Evolutionary conservation across 176 grass and related monocot species (phyloP), one percentile per base, ranked within the genome.

Genomic region (Thalia dealbata): DNA sequence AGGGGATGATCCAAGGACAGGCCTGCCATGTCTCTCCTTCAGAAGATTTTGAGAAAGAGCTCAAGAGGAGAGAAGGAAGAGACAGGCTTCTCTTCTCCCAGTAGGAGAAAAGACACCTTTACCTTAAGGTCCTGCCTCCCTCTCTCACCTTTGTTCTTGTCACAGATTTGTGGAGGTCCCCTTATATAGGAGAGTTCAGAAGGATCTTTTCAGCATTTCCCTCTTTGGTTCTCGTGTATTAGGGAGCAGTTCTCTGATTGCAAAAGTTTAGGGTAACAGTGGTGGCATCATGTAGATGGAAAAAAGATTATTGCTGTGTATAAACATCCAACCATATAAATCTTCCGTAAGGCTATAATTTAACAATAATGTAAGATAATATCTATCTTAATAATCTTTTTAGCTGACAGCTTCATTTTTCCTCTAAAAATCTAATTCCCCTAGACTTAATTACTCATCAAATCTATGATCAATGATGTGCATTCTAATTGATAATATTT

Each of bases 1-100:
- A 74, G 82, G 10, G 89, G 86, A 68, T 96, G 82, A 69, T 66
- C 74, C 72, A 83, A 85, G 73, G 89, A 91, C 76, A 88, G 73
- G n/a, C 76, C 83, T 43, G 80, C 80, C 82, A 85, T 89, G 35
- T 50, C 70, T 22, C 51, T 41, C 8, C 35, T 7, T 7, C 7
- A 58, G 54, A 18, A 38, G 19, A 42, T 13, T 11, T 11, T 21
- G 19, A 67, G 16, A 21, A 26, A 61, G 18, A 1, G 38, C 14
- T 54, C 62, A 23, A 70, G 45, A 29, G 69, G 75, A 67, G 68
- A 38, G 61, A 67, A 81, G 21, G 43, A 50, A 80, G 77, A 64
- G 76, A 10, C 23, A 50, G 54, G 60, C 22, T 79, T 26, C 81
- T 26, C 41, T 59, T 74, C 85, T 80, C 65, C 79, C 51, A 52